phyloP scores from a whole-genome alignment of 441 rosid genomes.

The Adansonia rubrostipa region DNA sequence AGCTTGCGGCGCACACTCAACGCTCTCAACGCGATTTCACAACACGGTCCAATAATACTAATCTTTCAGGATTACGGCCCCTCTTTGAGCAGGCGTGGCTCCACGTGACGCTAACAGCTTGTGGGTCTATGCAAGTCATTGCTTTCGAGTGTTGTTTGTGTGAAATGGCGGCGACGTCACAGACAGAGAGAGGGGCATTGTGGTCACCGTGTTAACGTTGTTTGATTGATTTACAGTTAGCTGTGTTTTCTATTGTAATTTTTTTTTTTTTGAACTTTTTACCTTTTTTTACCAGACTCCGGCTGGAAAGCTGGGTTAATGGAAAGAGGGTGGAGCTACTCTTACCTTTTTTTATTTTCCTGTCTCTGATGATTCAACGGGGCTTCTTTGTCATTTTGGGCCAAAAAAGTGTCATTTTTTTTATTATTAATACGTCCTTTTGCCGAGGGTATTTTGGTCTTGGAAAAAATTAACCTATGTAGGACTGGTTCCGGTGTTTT shows the following conservation, averaged over 20 bases:
- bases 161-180: conserved; percentile 16
- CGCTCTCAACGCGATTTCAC: neutral
- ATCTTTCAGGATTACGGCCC: neutral
- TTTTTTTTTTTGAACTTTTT: neutral
- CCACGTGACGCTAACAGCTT: neutral
- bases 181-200: neutral
- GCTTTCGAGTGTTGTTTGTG: neutral
- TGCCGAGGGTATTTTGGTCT: neutral
- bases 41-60: conserved; percentile 21
- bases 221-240: neutral
- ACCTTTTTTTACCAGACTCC: neutral
- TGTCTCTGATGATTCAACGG: neutral
- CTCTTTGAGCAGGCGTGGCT: neutral
- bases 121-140: neutral
- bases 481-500: neutral
- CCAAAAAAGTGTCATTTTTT: neutral
- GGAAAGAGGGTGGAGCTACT: neutral
- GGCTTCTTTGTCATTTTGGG: neutral
- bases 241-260: neutral
- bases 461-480: neutral
- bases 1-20: neutral
- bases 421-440: too few relatives aligned
- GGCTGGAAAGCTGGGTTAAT: conserved; percentile 7
- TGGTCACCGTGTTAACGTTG: neutral
- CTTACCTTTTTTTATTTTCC: too few relatives aligned